Conservation (phyloP, 2,329 filamentous ascomycete genomes). For the Periconia sp. region DNA sequence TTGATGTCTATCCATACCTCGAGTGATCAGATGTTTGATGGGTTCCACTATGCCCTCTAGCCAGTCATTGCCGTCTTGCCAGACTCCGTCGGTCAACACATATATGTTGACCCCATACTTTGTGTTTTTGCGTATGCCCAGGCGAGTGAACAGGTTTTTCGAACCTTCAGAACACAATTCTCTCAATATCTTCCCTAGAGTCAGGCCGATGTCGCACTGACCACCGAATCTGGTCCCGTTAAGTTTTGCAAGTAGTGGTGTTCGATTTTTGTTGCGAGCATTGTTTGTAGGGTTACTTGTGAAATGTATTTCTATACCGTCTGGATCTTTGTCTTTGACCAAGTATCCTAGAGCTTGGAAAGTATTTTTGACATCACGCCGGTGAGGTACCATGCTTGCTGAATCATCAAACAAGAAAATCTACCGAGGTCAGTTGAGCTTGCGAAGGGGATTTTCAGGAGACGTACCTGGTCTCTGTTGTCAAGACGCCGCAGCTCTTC, state of each 20-base stretch:
- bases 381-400: slow-evolving; percentile 9
- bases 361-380: slow-evolving; percentile 1
- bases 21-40: slow-evolving; percentile 3
- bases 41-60: slow-evolving; percentile 2
- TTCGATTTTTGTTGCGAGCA: not conserved
- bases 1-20: not conserved
- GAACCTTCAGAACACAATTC: not conserved
- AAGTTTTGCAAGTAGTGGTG: slow-evolving; percentile 1
- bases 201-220: slow-evolving; percentile 3
- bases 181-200: slow-evolving; percentile 2
- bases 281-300: slow-evolving; percentile 1
- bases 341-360: slow-evolving; percentile 15
- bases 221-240: not conserved
- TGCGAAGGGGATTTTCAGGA: not conserved
- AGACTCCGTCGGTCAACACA: slow-evolving; percentile 23
- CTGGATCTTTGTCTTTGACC: slow-evolving; percentile 16
- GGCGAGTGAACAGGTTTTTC: not conserved
- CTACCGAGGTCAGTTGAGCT: slow-evolving; percentile 1
- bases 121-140: not conserved
- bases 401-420: slow-evolving; percentile 22
- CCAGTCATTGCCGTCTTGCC: slow-evolving; percentile 7
- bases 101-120: slow-evolving; percentile 12
- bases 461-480: slow-evolving; percentile 15
- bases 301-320: slow-evolving; percentile 22
- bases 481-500: slow-evolving; percentile 5